Percentiles rank a stretch among this genome's conserved stretches.
Conservation (phyloP, 192 early-diverging fungal genomes). For the Thoreauomyces humboldtii region DNA sequence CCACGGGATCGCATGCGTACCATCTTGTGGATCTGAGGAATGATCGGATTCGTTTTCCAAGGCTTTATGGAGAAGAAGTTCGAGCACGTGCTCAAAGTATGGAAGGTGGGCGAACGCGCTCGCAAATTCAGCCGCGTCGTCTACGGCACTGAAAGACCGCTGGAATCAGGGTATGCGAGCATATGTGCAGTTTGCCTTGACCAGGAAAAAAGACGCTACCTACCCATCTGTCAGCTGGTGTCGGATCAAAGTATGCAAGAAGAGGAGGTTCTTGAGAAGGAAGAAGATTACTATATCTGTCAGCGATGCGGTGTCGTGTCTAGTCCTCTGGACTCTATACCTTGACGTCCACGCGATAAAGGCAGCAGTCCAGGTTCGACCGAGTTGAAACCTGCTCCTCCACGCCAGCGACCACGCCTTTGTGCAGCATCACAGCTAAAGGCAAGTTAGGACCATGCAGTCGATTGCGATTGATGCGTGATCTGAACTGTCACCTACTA, state of each 20-base stretch:
- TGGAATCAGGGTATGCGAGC: background rate
- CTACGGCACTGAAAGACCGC: constrained; percentile 18
- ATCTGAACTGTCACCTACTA: constrained; percentile 41
- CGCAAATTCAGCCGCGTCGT: constrained; percentile 68
- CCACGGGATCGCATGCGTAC: background rate
- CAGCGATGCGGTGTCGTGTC: too few species aligned
- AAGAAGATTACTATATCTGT: too few species aligned
- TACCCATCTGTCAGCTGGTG: constrained; percentile 55
- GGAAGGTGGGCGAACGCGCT: constrained; percentile 65
- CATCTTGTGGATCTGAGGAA: too few species aligned
- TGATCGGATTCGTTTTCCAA: constrained; percentile 76
- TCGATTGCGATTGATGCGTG: background rate
- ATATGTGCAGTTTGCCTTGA: background rate
- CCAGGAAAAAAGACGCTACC: too few species aligned
- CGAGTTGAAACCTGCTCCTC: constrained; percentile 61
- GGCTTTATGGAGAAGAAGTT: constrained; percentile 85
- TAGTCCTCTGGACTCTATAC: too few species aligned
- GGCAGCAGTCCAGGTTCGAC: constrained; percentile 52
- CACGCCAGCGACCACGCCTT: constrained; percentile 75
- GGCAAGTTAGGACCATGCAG: constrained; percentile 10
- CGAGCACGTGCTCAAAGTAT: constrained; percentile 92
- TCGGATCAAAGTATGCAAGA: constrained; percentile 67
- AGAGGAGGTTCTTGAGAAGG: constrained; percentile 65
- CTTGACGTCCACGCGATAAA: constrained; percentile 67
- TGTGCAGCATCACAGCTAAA: constrained; percentile 66